Conservation (phyloP, 306 rosid species). For the Morella rubra region DNA sequence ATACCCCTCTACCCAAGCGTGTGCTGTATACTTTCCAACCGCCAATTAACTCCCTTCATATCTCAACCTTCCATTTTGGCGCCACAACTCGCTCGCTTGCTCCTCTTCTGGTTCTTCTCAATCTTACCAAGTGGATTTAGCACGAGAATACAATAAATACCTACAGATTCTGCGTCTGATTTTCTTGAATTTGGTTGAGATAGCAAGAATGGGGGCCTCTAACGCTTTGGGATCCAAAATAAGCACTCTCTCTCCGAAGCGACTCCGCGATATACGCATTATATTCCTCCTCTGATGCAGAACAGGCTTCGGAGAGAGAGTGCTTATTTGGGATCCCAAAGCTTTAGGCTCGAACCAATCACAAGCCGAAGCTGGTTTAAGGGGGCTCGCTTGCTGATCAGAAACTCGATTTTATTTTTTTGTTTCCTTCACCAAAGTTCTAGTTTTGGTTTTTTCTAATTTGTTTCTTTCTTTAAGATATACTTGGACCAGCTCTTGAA, state of each 20-base stretch:
- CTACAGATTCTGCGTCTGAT: too few species aligned
- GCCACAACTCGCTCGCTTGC: conserved; percentile 40
- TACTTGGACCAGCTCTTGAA: conserved; percentile 9
- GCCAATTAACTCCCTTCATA: conserved; percentile 49
- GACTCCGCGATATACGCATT: too few species aligned
- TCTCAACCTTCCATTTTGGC: conserved; percentile 69
- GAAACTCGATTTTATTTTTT: conserved; percentile 79
- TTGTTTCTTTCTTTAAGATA: not conserved
- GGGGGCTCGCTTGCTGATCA: conserved; percentile 58
- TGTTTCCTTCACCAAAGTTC: conserved; percentile 31
- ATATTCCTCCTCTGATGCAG: too few species aligned
- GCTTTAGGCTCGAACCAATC: conserved; percentile 7
- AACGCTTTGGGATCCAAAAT: too few species aligned
- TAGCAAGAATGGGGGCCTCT: too few species aligned
- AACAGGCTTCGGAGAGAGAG: conserved; percentile 57
- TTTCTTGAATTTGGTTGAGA: too few species aligned
- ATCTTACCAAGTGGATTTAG: too few species aligned
- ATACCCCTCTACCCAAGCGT: not conserved
- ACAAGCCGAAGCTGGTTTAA: conserved; percentile 38
- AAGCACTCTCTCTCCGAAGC: too few species aligned
- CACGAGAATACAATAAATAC: too few species aligned
- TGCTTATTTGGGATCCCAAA: conserved; percentile 38
- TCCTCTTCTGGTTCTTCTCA: too few species aligned
- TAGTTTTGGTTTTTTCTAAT: not conserved
- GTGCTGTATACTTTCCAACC: conserved; percentile 20